Percentiles rank a stretch among this genome's conserved stretches.
Conservation (phyloP, 345 rosid species). For the Murraya koenigii region DNA sequence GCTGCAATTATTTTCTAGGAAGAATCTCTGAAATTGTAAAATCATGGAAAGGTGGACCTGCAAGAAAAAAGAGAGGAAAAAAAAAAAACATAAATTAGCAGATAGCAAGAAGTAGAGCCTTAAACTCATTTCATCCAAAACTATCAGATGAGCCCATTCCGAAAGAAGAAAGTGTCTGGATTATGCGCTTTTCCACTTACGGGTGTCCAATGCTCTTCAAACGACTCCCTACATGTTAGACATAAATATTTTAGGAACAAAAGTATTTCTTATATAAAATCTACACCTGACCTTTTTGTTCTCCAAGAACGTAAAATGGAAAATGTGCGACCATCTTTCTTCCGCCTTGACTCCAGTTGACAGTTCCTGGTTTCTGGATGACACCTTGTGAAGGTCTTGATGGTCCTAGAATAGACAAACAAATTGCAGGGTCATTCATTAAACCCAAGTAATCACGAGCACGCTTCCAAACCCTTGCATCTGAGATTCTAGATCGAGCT, state of each 20-base stretch:
- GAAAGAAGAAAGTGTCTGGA: background rate
- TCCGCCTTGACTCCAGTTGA: conserved; percentile 83
- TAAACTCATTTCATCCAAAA: background rate
- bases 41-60: conserved; percentile 96
- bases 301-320: conserved; percentile 85
- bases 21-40: conserved; percentile 67
- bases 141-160: background rate
- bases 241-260: background rate
- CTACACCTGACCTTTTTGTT: conserved; percentile 59
- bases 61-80: background rate
- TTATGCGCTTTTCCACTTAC: background rate
- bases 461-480: conserved; percentile 73
- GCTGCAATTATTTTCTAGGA: conserved; percentile 36
- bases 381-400: conserved; percentile 46
- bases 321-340: conserved; percentile 63
- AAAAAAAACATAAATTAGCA: background rate
- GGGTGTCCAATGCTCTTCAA: background rate
- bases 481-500: conserved; percentile 83
- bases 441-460: conserved; percentile 88
- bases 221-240: background rate
- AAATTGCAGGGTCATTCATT: conserved; percentile 78
- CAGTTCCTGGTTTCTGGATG: conserved; percentile 56
- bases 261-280: background rate
- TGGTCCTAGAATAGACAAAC: conserved; percentile 78
- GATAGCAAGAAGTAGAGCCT: background rate